Evolutionary conservation across 495 filamentous ascomycete genomes (phyloP).

Genomic region (Tetracladium marchalianum): DNA sequence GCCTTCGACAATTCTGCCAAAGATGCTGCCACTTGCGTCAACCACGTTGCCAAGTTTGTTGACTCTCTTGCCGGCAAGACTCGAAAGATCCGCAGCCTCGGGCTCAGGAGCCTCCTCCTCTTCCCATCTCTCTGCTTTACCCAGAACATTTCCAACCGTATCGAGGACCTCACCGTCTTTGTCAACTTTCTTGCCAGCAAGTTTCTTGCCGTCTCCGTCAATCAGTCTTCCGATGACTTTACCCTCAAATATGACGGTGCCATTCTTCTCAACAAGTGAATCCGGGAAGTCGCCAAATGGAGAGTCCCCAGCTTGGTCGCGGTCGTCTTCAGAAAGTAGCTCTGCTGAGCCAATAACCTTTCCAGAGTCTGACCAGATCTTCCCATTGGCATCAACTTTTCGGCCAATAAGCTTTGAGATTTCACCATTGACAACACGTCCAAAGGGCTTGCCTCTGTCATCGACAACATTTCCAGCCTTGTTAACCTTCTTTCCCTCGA

Average conservation of each 20-base stretch:
- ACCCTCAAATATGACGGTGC: slow-evolving; percentile 61
- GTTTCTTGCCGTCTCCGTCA: slow-evolving; percentile 65
- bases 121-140: slow-evolving; percentile 60
- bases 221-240: slow-evolving; percentile 61
- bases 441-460: slow-evolving; percentile 60
- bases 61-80: slow-evolving; percentile 70
- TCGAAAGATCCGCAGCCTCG: slow-evolving; percentile 48
- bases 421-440: slow-evolving; percentile 57
- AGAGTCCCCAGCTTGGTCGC: slow-evolving; percentile 51
- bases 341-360: slow-evolving; percentile 66
- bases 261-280: slow-evolving; percentile 56
- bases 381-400: slow-evolving; percentile 59
- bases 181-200: slow-evolving; percentile 69
- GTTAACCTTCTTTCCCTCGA: slow-evolving; percentile 62
- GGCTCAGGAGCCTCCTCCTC: slow-evolving; percentile 34
- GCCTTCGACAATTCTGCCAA: slow-evolving; percentile 67
- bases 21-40: slow-evolving; percentile 61
- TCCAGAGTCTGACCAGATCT: slow-evolving; percentile 66
- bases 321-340: slow-evolving; percentile 61
- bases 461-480: slow-evolving; percentile 72
- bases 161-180: slow-evolving; percentile 79
- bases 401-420: slow-evolving; percentile 57
- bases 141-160: slow-evolving; percentile 68
- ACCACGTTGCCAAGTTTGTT: slow-evolving; percentile 70
- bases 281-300: slow-evolving; percentile 70